These are phyloP conservation scores for Cystobasidium slooffiae DNA, from an alignment of 1,284 basidiomycete genomes.

Conservation along the genomic window DNA sequence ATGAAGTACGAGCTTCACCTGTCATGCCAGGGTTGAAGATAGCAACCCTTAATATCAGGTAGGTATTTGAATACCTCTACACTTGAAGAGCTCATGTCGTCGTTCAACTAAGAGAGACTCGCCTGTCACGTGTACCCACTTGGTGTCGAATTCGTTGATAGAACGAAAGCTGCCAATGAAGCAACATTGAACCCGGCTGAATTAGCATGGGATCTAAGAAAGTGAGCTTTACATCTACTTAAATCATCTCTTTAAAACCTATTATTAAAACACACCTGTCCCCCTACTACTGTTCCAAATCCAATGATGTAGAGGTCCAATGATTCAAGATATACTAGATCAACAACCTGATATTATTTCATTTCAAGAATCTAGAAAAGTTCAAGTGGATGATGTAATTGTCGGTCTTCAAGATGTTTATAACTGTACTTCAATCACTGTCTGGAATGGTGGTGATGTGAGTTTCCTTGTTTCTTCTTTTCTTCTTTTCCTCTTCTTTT, in stretches of 20 bases:
- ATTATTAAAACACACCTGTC: neutral
- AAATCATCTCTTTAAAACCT: neutral
- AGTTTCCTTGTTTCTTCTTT: neutral
- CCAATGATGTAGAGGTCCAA: neutral
- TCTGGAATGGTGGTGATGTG: slow-evolving; percentile 8
- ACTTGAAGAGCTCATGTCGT: no score
- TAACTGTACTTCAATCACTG: neutral
- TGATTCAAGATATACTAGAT: slow-evolving; percentile 1
- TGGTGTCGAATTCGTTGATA: neutral
- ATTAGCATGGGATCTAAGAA: slow-evolving; percentile 1
- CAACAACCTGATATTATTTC: neutral
- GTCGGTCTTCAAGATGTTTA: neutral
- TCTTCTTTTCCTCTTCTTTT: neutral
- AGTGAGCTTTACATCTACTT: neutral
- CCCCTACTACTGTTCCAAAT: no score
- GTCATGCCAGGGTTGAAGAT: no score
- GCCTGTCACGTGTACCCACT: neutral
- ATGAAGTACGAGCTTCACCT: no score
- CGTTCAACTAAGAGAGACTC: neutral
- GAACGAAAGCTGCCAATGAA: neutral
- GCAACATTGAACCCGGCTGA: neutral
- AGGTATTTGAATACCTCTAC: neutral
- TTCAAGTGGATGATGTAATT: neutral
- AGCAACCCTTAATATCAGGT: slow-evolving; percentile 11
- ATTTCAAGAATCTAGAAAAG: slow-evolving; percentile 12